A percentile compares a stretch with the other conserved stretches of the same genome.
Conservation (phyloP, 1,139 yeast genomes). For the Kodamaea fungicola region DNA sequence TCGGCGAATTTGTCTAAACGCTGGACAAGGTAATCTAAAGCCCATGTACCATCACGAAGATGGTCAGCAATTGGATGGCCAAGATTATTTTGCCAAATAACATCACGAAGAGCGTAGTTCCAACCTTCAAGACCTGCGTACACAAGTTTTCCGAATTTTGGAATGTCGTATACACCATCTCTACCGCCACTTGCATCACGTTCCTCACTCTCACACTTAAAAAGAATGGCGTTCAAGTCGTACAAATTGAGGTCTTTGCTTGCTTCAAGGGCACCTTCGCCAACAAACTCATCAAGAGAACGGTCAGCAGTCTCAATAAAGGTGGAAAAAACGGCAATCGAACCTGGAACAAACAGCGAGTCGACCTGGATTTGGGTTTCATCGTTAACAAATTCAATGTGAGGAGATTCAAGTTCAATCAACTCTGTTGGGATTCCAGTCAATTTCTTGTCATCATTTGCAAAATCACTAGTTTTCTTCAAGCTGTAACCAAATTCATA, state of each 20-base stretch:
- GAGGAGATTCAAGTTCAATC: slow-evolving; percentile 50
- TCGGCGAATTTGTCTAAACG: slow-evolving; percentile 58
- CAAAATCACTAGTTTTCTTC: slow-evolving; percentile 48
- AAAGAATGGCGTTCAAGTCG: slow-evolving; percentile 74
- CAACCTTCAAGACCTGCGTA: slow-evolving; percentile 96
- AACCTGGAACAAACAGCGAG: slow-evolving; percentile 75
- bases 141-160: slow-evolving; percentile 66
- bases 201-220: slow-evolving; percentile 84
- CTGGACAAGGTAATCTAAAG: slow-evolving; percentile 68
- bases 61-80: slow-evolving; percentile 84
- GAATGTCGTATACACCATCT: slow-evolving; percentile 72
- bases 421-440: slow-evolving; percentile 67
- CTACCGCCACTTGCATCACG: slow-evolving; percentile 70
- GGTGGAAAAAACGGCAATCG: slow-evolving; percentile 81
- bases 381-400: slow-evolving; percentile 37
- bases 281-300: slow-evolving; percentile 59
- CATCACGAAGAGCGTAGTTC: slow-evolving; percentile 63
- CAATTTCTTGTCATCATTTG: slow-evolving; percentile 36
- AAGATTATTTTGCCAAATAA: slow-evolving; percentile 68
- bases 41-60: slow-evolving; percentile 84
- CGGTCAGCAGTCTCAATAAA: slow-evolving; percentile 54
- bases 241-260: slow-evolving; percentile 56
- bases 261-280: slow-evolving; percentile 74
- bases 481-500: slow-evolving; percentile 60
- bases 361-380: slow-evolving; percentile 51